phyloP scores from a whole-genome alignment of 305 asterid genomes.

The Galium porrigens region DNA sequence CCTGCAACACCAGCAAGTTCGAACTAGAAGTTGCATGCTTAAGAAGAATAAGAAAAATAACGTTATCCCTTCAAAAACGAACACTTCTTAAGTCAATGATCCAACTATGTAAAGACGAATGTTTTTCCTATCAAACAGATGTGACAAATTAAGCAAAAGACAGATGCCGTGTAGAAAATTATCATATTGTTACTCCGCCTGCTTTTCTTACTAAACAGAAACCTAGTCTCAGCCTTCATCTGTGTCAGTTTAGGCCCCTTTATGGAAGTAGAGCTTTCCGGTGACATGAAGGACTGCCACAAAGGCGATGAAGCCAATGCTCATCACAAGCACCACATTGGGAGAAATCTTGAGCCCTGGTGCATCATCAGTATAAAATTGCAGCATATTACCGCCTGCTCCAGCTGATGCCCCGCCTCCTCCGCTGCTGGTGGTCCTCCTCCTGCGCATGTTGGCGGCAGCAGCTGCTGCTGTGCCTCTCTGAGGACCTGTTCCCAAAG shows the following conservation, averaged over 20 bases:
- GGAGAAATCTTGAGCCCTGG: slow-evolving; percentile 80
- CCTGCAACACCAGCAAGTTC: no score
- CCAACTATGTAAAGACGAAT: not conserved
- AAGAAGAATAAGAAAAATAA: no score
- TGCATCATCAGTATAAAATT: slow-evolving; percentile 80
- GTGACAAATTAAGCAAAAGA: not conserved
- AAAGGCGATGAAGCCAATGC: slow-evolving; percentile 74
- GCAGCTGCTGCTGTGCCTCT: slow-evolving; percentile 82
- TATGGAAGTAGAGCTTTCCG: slow-evolving; percentile 74
- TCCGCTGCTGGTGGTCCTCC: slow-evolving; percentile 42
- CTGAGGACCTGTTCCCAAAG: slow-evolving; percentile 56
- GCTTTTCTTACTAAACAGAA: no score
- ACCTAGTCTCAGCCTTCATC: not conserved
- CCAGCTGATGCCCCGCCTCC: slow-evolving; percentile 54
- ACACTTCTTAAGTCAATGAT: no score
- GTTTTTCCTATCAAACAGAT: not conserved
- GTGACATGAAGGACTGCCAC: slow-evolving; percentile 67
- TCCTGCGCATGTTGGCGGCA: slow-evolving; percentile 56
- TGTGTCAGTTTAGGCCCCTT: slow-evolving; percentile 23
- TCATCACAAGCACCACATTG: slow-evolving; percentile 65
- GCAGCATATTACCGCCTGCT: slow-evolving; percentile 80
- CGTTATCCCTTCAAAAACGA: no score
- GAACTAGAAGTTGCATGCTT: no score
- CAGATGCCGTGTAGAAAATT: not conserved
- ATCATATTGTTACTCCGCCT: not conserved